phyloP scores from a whole-genome alignment of 345 rosid genomes.

The Hibiscus tridactylites region DNA sequence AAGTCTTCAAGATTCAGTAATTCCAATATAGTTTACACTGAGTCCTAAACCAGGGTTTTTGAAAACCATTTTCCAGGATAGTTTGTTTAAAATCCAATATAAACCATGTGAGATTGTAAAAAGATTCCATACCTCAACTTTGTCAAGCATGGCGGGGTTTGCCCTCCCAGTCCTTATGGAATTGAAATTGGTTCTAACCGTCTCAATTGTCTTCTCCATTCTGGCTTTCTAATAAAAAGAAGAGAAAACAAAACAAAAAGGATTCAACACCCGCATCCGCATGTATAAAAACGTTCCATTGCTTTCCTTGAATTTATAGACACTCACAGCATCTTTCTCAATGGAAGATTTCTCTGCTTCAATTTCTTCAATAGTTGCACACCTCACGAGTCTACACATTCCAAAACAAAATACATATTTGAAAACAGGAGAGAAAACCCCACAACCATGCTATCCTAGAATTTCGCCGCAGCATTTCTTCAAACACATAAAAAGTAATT shows the following conservation, averaged over 20 bases:
- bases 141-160: slow-evolving; percentile 76
- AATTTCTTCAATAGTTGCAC: slow-evolving; percentile 86
- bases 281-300: neutral
- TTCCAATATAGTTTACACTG: neutral
- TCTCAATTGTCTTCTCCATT: slow-evolving; percentile 92
- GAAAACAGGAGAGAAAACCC: neutral
- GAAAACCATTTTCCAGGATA: neutral
- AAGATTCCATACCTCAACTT: slow-evolving; percentile 51
- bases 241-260: neutral
- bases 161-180: slow-evolving; percentile 85
- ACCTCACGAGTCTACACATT: slow-evolving; percentile 29
- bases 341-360: slow-evolving; percentile 72
- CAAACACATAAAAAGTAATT: slow-evolving; percentile 2
- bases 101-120: neutral
- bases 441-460: neutral
- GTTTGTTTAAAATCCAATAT: neutral
- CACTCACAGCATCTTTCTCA: slow-evolving; percentile 73
- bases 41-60: neutral
- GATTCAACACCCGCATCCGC: slow-evolving; percentile 1
- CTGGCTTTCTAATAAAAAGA: slow-evolving; percentile 47
- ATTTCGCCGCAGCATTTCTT: neutral
- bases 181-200: slow-evolving; percentile 62
- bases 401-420: neutral
- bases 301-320: neutral
- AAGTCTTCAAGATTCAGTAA: neutral